Evolutionary conservation across 331 rosid species (phyloP).

Genomic region (Acacia concinna): DNA sequence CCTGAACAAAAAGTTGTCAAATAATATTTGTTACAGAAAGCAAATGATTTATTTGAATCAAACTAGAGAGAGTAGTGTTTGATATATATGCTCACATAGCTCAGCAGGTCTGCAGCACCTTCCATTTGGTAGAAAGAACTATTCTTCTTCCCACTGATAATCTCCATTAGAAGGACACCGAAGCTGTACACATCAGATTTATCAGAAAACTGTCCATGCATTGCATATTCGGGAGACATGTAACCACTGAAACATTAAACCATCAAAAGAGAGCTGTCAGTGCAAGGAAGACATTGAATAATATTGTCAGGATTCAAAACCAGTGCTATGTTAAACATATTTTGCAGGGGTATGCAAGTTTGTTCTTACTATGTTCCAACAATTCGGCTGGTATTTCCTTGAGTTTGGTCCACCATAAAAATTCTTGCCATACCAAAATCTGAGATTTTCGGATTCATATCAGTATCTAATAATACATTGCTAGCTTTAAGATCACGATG

Average conservation of each 20-base stretch:
- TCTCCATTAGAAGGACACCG: conserved; percentile 40
- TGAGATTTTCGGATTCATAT: conserved; percentile 53
- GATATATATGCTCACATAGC: background rate
- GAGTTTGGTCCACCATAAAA: conserved; percentile 42
- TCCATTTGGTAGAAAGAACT: background rate
- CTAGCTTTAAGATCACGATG: conserved; percentile 55
- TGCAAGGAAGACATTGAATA: background rate
- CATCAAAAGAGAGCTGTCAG: conserved; percentile 1
- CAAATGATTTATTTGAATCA: background rate
- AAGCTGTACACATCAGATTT: conserved; percentile 49
- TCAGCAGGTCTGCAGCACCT: background rate
- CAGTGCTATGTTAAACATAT: background rate
- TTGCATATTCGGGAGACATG: conserved; percentile 50
- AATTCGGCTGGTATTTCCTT: conserved; percentile 45
- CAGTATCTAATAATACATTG: conserved; percentile 46
- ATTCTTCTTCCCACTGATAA: background rate
- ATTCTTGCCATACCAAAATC: conserved; percentile 54
- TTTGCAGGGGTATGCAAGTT: background rate
- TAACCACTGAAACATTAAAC: conserved; percentile 36
- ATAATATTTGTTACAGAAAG: background rate
- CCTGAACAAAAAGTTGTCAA: conserved; percentile 33
- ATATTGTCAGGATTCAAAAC: background rate
- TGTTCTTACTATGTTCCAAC: conserved; percentile 54
- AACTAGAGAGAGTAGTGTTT: background rate
- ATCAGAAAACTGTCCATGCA: conserved; percentile 48